Conservation (phyloP, 2,329 filamentous ascomycete genomes). For the Curvularia eragrostidis region DNA sequence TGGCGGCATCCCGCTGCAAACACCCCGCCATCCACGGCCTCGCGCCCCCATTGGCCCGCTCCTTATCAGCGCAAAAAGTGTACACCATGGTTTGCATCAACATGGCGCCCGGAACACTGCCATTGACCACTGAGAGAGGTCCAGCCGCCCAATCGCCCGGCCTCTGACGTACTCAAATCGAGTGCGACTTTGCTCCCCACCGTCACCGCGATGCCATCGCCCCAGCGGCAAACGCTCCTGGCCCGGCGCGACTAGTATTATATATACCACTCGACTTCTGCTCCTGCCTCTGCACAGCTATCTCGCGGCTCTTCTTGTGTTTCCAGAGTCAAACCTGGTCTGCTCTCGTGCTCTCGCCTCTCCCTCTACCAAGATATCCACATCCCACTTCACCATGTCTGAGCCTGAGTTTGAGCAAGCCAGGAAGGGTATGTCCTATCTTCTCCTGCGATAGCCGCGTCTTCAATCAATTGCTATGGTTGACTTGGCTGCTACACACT, state of each 20-base stretch:
- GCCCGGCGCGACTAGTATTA: slow-evolving; percentile 28
- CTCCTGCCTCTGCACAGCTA: slow-evolving; percentile 18
- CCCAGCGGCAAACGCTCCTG: slow-evolving; percentile 23
- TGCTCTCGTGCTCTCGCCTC: slow-evolving; percentile 3
- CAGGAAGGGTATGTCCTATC: slow-evolving; percentile 75
- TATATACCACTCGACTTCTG: slow-evolving; percentile 37
- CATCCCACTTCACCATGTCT: slow-evolving; percentile 65
- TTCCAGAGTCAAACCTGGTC: slow-evolving; percentile 11
- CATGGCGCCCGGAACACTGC: slow-evolving; percentile 22
- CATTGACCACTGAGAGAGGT: slow-evolving; percentile 56
- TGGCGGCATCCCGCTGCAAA: slow-evolving; percentile 30
- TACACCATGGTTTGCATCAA: slow-evolving; percentile 45
- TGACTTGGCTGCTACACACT: background rate
- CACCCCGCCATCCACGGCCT: slow-evolving; percentile 27
- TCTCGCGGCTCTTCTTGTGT: background rate
- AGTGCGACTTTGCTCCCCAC: slow-evolving; percentile 25
- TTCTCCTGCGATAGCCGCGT: background rate
- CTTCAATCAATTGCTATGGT: background rate
- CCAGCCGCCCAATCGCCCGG: slow-evolving; percentile 66
- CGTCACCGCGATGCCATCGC: slow-evolving; percentile 26
- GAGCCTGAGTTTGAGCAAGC: slow-evolving; percentile 99
- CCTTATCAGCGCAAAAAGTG: slow-evolving; percentile 44
- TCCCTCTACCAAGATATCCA: slow-evolving; percentile 11
- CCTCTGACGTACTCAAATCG: slow-evolving; percentile 71
- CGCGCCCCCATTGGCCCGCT: slow-evolving; percentile 34